A percentile compares a stretch with the other conserved stretches of the same genome.
These are phyloP conservation scores for Tetracentron sinense DNA, from an alignment of 164 flowering plant genomes.

Conservation along the genomic window DNA sequence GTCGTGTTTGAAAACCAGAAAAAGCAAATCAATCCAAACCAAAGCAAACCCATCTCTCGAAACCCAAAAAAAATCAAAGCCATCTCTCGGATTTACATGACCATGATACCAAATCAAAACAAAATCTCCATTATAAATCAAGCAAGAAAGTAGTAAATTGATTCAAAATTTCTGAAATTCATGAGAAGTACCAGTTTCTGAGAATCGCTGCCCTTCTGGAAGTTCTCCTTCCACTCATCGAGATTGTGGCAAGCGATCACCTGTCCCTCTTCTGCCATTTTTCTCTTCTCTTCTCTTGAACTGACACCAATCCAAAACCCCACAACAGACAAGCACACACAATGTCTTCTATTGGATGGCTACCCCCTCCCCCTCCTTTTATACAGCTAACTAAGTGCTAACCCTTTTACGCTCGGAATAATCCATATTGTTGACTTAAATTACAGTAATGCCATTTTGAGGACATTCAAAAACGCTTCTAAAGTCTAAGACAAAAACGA, in stretches of 20 bases:
- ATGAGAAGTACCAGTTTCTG: slow-evolving; percentile 43
- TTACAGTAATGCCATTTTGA: no score
- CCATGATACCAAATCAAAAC: background rate
- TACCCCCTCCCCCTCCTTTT: no score
- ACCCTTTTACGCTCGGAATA: no score
- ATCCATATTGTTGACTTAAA: no score
- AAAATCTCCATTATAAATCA: background rate
- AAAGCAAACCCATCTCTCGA: no score
- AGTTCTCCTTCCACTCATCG: slow-evolving; percentile 40
- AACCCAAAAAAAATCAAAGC: background rate
- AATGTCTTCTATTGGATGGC: no score
- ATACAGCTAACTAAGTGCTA: no score
- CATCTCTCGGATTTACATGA: background rate
- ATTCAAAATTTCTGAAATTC: background rate
- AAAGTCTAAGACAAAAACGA: no score
- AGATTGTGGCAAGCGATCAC: slow-evolving; percentile 53
- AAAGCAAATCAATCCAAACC: background rate
- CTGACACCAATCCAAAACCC: no score
- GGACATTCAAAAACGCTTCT: no score
- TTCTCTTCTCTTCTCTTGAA: background rate
- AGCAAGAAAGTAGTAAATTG: background rate
- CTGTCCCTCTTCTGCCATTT: slow-evolving; percentile 44
- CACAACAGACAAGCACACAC: no score
- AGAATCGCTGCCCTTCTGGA: slow-evolving; percentile 32
- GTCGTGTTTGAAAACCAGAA: no score